phyloP scores from a whole-genome alignment of 116 monocot genomes.

The Papilionanthe hybrid region DNA sequence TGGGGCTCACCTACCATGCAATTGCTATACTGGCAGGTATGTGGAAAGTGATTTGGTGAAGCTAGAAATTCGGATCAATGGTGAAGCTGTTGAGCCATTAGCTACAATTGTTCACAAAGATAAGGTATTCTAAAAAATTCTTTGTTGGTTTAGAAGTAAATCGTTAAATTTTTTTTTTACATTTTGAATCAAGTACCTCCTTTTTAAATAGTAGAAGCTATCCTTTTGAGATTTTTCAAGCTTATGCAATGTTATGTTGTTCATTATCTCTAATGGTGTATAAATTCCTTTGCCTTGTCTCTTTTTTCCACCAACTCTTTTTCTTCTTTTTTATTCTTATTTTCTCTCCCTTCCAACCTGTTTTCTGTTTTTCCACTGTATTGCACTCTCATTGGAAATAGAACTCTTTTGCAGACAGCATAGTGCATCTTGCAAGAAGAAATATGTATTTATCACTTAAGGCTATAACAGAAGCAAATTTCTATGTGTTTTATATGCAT shows the following conservation, averaged over 20 bases:
- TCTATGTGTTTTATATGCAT: not conserved
- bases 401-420: too few species aligned
- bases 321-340: too few species aligned
- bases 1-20: not conserved
- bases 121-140: slow-evolving; percentile 44
- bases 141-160: not conserved
- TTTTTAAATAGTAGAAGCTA: too few species aligned
- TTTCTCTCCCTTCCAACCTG: too few species aligned
- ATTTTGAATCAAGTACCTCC: not conserved
- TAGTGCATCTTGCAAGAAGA: not conserved
- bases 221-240: too few species aligned
- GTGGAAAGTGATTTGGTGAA: slow-evolving; percentile 84
- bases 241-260: too few species aligned
- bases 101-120: slow-evolving; percentile 95
- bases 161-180: not conserved
- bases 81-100: slow-evolving; percentile 87
- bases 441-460: not conserved
- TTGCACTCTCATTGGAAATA: too few species aligned
- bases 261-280: too few species aligned
- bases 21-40: slow-evolving; percentile 45
- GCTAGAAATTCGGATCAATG: slow-evolving; percentile 89
- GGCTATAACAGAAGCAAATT: not conserved
- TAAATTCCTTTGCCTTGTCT: too few species aligned
- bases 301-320: too few species aligned
- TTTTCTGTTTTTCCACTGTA: too few species aligned